Conservation (phyloP, 1,284 basidiomycete species). For the Cutaneotrichosporon sp. region DNA sequence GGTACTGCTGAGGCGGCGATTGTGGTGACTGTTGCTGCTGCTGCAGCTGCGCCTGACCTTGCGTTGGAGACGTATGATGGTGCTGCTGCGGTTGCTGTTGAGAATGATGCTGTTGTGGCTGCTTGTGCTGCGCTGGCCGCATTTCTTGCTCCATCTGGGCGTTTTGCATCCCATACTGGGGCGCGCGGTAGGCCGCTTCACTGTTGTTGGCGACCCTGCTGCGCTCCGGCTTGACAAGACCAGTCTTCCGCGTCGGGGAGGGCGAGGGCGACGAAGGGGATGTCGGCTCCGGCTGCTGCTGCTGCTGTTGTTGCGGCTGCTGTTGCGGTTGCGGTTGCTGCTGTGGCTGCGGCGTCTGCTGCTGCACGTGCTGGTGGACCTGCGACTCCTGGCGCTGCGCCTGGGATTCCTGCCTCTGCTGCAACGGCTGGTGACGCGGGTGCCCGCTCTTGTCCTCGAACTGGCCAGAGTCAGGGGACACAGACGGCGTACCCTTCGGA, state of each 20-base stretch:
- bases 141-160: constrained; percentile 80
- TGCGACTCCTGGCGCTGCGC: too few species aligned
- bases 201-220: constrained; percentile 52
- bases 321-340: too few species aligned
- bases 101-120: constrained; percentile 18
- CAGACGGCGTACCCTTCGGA: constrained; percentile 44
- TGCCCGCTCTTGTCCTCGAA: constrained; percentile 1
- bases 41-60: background rate
- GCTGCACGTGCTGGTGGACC: too few species aligned
- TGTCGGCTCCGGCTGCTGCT: too few species aligned
- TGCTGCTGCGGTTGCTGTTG: constrained; percentile 12
- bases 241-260: constrained; percentile 24
- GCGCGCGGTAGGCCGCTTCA: constrained; percentile 79
- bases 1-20: constrained; percentile 1
- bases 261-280: constrained; percentile 41
- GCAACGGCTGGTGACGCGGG: background rate
- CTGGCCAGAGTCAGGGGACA: constrained; percentile 35
- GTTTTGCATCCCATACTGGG: constrained; percentile 89
- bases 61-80: too few species aligned
- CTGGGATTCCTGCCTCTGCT: background rate
- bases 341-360: too few species aligned
- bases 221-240: constrained; percentile 44
- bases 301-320: too few species aligned
- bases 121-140: constrained; percentile 8
- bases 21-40: constrained; percentile 22